Conservation (phyloP, 2,329 filamentous ascomycete species). For the Ceratocystis diversiconidia region DNA sequence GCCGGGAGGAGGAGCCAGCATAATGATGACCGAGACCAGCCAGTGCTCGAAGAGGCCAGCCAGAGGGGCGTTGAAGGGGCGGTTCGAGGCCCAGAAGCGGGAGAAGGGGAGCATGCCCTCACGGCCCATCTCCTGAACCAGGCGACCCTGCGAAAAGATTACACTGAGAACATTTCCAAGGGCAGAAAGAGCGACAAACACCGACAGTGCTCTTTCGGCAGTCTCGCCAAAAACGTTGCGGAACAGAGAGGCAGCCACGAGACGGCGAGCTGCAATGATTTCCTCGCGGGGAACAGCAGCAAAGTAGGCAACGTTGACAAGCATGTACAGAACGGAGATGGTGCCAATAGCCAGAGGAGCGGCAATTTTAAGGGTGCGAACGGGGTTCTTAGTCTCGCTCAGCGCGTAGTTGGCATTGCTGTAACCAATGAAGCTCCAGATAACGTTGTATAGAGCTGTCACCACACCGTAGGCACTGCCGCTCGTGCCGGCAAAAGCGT, state of each 20-base stretch:
- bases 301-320: constrained; percentile 55
- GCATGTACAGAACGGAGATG: constrained; percentile 49
- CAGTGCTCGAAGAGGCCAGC: constrained; percentile 50
- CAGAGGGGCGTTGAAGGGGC: constrained; percentile 48
- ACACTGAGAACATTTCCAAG: constrained; percentile 54
- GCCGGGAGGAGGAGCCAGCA: constrained; percentile 51
- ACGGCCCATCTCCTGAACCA: constrained; percentile 51
- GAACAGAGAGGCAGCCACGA: constrained; percentile 42
- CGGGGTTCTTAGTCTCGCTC: constrained; percentile 51
- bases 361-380: constrained; percentile 50
- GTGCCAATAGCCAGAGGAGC: constrained; percentile 44
- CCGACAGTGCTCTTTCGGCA: constrained; percentile 45
- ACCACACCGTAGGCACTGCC: constrained; percentile 52
- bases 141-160: constrained; percentile 53
- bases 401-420: constrained; percentile 54
- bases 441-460: constrained; percentile 58
- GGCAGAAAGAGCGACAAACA: constrained; percentile 53
- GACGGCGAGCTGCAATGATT: constrained; percentile 36
- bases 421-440: constrained; percentile 57
- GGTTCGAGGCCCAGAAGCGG: constrained; percentile 47
- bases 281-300: constrained; percentile 41
- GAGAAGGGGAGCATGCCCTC: constrained; percentile 54
- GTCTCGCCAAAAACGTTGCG: constrained; percentile 39
- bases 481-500: constrained; percentile 52
- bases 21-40: constrained; percentile 48